Conservation (phyloP, 805 yeast species). For the Sugiyamaella chiloensis region DNA sequence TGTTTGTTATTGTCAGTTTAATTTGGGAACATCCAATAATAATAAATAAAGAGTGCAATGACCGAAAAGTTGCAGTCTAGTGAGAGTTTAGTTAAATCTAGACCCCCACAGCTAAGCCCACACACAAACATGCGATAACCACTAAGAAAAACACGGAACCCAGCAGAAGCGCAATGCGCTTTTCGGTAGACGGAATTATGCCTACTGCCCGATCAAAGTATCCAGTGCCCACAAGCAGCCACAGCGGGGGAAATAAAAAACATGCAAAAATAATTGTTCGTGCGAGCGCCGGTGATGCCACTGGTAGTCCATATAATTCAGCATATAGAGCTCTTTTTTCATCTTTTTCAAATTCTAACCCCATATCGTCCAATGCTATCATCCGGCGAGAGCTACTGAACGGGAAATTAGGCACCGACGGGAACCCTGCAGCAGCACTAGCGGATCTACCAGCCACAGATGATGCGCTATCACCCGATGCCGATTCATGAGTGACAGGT, state of each 20-base stretch:
- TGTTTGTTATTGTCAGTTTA: too few species aligned
- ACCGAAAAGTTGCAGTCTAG: too few species aligned
- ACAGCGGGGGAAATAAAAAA: conserved; percentile 37
- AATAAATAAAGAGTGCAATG: too few species aligned
- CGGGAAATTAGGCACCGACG: conserved; percentile 4
- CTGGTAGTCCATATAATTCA: conserved; percentile 5
- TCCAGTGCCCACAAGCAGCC: conserved; percentile 39
- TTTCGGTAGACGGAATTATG: conserved; percentile 28
- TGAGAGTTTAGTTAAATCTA: too few species aligned
- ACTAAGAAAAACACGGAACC: conserved; percentile 25
- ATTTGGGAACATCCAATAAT: too few species aligned
- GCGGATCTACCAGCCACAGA: neutral
- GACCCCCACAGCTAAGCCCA: conserved; percentile 51
- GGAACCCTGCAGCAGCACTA: conserved; percentile 6
- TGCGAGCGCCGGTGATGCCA: conserved; percentile 17
- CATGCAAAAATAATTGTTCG: conserved; percentile 24
- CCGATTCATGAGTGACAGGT: neutral
- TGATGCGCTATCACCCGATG: neutral
- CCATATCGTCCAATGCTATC: too few species aligned
- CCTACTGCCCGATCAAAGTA: conserved; percentile 35
- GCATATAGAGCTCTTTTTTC: too few species aligned
- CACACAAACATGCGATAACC: conserved; percentile 42
- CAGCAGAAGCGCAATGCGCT: conserved; percentile 33
- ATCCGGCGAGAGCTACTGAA: too few species aligned
- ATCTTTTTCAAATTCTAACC: too few species aligned